A percentile compares a stretch with the other conserved stretches of the same genome.
Conservation (phyloP, 768 basidiomycete species). For the Boletales sp. region DNA sequence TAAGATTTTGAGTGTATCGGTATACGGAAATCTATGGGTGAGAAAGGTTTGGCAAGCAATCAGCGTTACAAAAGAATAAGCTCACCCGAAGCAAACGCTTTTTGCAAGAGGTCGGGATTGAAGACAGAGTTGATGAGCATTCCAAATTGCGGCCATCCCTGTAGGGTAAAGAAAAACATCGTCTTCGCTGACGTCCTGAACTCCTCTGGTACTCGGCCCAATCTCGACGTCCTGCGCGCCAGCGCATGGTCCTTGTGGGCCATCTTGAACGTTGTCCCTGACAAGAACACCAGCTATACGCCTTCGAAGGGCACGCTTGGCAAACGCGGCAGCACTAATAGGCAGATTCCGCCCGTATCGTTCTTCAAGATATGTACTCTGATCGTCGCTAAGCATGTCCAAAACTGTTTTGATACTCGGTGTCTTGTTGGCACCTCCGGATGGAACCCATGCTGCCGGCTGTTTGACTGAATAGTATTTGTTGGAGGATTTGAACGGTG, state of each 20-base stretch:
- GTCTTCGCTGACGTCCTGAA: conserved; percentile 66
- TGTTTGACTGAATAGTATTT: conserved; percentile 50
- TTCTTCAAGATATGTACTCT: conserved; percentile 82
- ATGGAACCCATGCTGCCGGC: conserved; percentile 5
- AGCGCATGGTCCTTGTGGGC: conserved; percentile 36
- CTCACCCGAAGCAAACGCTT: conserved; percentile 93
- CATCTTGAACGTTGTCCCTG: conserved; percentile 43
- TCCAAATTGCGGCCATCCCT: conserved; percentile 96
- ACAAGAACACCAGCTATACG: conserved; percentile 85
- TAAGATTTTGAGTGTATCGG: conserved; percentile 89
- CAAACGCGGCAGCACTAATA: conserved; percentile 62
- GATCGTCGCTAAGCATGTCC: conserved; percentile 60
- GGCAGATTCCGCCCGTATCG: conserved; percentile 92
- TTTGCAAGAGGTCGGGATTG: conserved; percentile 55
- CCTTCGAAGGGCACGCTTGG: conserved; percentile 83
- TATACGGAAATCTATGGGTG: conserved; percentile 79
- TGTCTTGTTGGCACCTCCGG: conserved; percentile 1
- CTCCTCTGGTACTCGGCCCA: conserved; percentile 67
- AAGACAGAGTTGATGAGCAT: conserved; percentile 71
- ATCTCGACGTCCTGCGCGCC: conserved; percentile 45
- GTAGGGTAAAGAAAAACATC: conserved; percentile 87
- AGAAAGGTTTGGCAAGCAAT: neutral
- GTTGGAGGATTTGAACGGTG: conserved; percentile 45
- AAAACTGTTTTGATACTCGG: conserved; percentile 6
- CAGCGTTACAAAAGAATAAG: neutral